Evolutionary conservation across 805 yeast genomes (phyloP), one percentile per base, ranked within the genome.

Genomic region (Candida pseudofarinosa): DNA sequence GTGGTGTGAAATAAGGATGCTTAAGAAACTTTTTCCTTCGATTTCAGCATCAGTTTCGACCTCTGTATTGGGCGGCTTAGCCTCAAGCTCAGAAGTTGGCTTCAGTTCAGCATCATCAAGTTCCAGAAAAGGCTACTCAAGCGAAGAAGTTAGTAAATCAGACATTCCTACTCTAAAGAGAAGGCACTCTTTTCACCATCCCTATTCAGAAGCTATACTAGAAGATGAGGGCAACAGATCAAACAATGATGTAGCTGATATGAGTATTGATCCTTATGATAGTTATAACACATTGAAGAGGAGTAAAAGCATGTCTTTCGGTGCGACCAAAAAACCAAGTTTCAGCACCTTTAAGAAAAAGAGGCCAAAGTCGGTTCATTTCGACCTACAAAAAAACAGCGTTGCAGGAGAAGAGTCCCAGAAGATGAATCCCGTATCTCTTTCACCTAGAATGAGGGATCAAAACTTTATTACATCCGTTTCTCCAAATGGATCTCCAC

Each of bases 191-290:
- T 46, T 51, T 41, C 38, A 37, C 7, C 42, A 34, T 12, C 50
- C 48, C 1, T 35, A 33, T 30, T 14, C 37, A 5, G 38, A 35
- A 17, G 28, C 28, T 4, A 37, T 38, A 4, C 38, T 41, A 20
- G 48, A 41, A 31, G 44, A 42, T 13, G 46, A 44, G 35, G 40
- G 39, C 30, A 39, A 47, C 7, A 19, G 19, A 15, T 26, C 26
- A 12, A 47, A 33, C 7, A 18, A 43, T 15, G 48, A 41, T n/a
- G 28, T 26, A 31, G 47, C 52, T 10, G 59, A 54, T 5, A 15
- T 40, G 4, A 55, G 58, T 40, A 52, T 54, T 5, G 58, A 55
- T 39, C 58, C 60, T 0, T 55, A 53, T 40, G 60, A 55, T 4
- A 34, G 39, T 19, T 37, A 40, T 19, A 31, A 42, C 35, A 35